A percentile compares a stretch with the other conserved stretches of the same genome.
These are phyloP conservation scores for Cardamine occulta DNA, from an alignment of 345 rosid species.

Conservation along the genomic window DNA sequence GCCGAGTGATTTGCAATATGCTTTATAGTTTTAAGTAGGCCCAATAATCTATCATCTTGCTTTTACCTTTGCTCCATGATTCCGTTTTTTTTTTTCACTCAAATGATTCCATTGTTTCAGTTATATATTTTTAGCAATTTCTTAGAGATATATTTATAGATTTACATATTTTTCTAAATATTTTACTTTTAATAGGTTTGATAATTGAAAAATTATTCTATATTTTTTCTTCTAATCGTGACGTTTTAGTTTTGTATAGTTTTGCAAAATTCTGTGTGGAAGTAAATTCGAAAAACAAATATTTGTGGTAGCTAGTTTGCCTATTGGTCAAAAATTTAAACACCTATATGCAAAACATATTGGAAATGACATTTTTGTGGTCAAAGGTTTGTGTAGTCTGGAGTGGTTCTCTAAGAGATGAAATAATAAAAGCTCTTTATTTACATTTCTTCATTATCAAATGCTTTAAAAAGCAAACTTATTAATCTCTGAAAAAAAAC, in stretches of 20 bases:
- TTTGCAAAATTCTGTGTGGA: too few species aligned
- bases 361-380: too few species aligned
- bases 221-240: too few species aligned
- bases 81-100: too few species aligned
- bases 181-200: not conserved
- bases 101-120: too few species aligned
- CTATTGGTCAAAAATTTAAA: too few species aligned
- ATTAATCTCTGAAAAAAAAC: slow-evolving; percentile 24
- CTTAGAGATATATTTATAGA: not conserved
- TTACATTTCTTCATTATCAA: slow-evolving; percentile 23
- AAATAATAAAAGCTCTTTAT: not conserved
- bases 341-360: not conserved
- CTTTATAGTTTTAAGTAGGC: not conserved
- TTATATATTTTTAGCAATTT: not conserved
- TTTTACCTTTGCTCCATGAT: not conserved
- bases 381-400: not conserved
- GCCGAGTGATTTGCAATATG: slow-evolving; percentile 1
- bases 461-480: slow-evolving; percentile 22
- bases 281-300: too few species aligned
- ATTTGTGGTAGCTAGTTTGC: too few species aligned
- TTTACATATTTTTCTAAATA: too few species aligned
- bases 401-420: not conserved
- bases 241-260: not conserved
- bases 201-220: not conserved
- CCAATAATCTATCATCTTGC: not conserved